These are phyloP conservation scores for Chrysanthemum lavandulifolium DNA, from an alignment of 129 eudicot genomes.

Conservation along the genomic window DNA sequence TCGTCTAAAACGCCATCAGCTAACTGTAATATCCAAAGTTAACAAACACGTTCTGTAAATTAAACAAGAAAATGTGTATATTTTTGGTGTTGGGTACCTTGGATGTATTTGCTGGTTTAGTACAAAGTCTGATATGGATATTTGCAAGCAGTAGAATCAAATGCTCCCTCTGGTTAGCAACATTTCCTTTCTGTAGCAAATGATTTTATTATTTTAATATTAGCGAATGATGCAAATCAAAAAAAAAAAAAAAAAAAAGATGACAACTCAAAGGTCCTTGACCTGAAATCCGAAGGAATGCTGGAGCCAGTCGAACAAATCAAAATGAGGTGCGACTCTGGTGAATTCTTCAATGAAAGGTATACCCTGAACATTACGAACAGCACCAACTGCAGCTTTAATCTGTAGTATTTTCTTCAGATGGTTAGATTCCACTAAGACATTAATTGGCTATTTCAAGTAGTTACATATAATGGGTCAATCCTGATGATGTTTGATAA, in stretches of 20 bases:
- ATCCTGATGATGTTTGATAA: background rate
- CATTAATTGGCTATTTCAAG: background rate
- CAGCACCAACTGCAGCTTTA: constrained; percentile 74
- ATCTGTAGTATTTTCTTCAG: constrained; percentile 48
- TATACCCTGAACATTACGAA: constrained; percentile 67
- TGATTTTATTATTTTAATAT: background rate
- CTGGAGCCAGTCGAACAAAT: constrained; percentile 93
- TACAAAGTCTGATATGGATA: constrained; percentile 60
- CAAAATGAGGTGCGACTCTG: constrained; percentile 37
- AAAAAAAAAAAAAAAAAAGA: background rate
- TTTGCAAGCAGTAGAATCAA: constrained; percentile 84
- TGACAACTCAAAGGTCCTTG: background rate
- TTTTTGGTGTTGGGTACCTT: constrained; percentile 44
- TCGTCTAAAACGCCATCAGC: constrained; percentile 79
- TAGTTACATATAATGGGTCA: background rate
- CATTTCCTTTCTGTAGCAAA: constrained; percentile 73
- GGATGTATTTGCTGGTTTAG: constrained; percentile 41
- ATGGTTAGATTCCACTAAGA: background rate
- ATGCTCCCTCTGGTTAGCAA: constrained; percentile 95
- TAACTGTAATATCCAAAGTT: constrained; percentile 43
- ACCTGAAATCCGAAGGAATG: constrained; percentile 89
- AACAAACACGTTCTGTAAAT: background rate
- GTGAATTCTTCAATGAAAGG: constrained; percentile 72
- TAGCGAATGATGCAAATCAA: background rate
- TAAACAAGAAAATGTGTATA: background rate